Base-by-base conservation (phyloP, 176 grass and related monocot species). In the Oropetium thomaeum region DNA sequence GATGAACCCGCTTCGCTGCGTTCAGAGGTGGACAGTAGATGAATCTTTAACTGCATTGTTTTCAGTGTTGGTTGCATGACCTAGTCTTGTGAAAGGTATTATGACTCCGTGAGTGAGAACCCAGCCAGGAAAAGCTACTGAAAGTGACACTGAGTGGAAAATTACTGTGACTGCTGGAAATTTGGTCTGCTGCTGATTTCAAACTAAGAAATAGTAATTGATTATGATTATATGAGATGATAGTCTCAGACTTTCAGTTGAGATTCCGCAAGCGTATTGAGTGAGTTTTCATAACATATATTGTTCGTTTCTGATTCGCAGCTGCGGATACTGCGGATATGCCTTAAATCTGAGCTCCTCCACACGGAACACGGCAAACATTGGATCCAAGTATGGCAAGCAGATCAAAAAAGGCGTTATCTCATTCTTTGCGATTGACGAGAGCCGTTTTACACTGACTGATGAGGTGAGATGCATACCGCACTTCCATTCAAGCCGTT, bases 321-420 rank as follows among this genome's bases (percentile, higher is more conserved):
- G 91, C 59, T 93, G 91, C 35, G 87, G 91, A 10, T 78, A 79
- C 23, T 93, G 91, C 23, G 87, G 87, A 27, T 87, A 87, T 4
- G 84, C 34, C n/a, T 28, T 93, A 23, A 93, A 93, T 58, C 54
- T 93, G 73, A 93, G 90, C 87, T 93, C 91, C 30, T 87, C 87
- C 0, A 48, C 82, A 5, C 55, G 91, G 44, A 85, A 93, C 86
- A 93, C 87, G 0, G 58, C 81, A 0, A 87, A 90, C 78, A 90
- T 93, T 30, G 91, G 91, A 16, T 84, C 78, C 1, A 89, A 87
- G 59, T 90, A 90, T 11, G 91, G 87, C 4, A 93, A 93, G 69
- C 77, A 86, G 62, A 90, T 93, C 58, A 85, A n/a, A 52, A 93
- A 90, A 81, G 91, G 87, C 0, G 73, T 93, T 16, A 61, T 93